These are phyloP conservation scores for Cocos nucifera DNA, from an alignment of 176 grass and related monocot species.

Conservation along the genomic window DNA sequence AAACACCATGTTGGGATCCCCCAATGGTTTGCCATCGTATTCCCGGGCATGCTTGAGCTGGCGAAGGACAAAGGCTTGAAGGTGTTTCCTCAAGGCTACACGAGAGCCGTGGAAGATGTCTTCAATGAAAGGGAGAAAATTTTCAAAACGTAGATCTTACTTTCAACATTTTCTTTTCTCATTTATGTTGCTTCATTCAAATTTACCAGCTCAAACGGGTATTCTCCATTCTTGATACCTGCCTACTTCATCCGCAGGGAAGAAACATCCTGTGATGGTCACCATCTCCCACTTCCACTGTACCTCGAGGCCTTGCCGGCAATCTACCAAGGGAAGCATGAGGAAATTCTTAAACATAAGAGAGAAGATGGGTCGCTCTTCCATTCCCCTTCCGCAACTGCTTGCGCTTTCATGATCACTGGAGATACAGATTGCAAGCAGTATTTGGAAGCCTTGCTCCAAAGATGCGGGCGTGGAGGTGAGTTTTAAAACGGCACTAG, in stretches of 20 bases:
- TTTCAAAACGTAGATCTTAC: not conserved
- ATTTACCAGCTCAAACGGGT: no score
- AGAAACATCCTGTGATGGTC: no score
- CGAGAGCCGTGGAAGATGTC: not conserved
- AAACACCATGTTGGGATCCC: not conserved
- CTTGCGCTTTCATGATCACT: conserved; percentile 3
- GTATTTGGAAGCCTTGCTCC: not conserved
- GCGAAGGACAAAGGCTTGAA: not conserved
- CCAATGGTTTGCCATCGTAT: not conserved
- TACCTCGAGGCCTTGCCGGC: conserved; percentile 3
- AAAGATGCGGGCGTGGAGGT: not conserved
- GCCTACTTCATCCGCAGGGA: no score
- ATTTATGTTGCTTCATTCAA: no score
- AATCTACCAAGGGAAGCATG: not conserved
- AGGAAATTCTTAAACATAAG: not conserved
- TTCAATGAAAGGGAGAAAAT: not conserved
- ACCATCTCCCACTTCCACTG: no score
- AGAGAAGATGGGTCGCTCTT: conserved; percentile 6
- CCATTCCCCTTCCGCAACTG: conserved; percentile 8
- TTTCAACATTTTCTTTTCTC: no score
- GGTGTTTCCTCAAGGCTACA: not conserved
- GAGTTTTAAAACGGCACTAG: not conserved
- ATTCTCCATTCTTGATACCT: no score
- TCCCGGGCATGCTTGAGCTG: conserved; percentile 10
- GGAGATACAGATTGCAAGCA: not conserved